Evolutionary conservation across 495 filamentous ascomycete genomes (phyloP), one percentile per base, ranked within the genome.

Genomic region (Pseudotulostoma volvatum): DNA sequence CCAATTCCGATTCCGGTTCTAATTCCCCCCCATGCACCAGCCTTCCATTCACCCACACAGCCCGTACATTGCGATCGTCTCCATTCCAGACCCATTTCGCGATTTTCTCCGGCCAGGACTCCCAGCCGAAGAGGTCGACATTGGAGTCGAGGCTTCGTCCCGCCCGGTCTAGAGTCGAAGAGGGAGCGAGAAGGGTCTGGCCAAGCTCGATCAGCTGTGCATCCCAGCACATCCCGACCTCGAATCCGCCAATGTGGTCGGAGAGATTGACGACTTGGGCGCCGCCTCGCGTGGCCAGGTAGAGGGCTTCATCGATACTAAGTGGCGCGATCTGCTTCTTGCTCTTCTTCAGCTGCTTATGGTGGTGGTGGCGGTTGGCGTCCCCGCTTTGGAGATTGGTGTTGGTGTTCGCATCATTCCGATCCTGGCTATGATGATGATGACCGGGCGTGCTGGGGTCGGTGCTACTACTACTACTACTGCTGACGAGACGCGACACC

Each of bases 51-150:
- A 93, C 83, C 83, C 82, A 94, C 0, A 94, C 86, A 37, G 59
- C 69, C 47, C 57, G 60, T 1, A 80, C 80, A 59, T 92, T 92
- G 46, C 85, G 56, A 54, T 93, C 85, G 64, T 90, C 81, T 0
- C 86, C 86, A 38, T 70, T 79, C 61, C 75, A 93, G 35, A 93
- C 66, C 86, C 86, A 94, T 70, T 93, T 93, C 16, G 80, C 77
- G 7, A 93, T 51, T 49, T 62, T 69, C 37, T 93, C 81, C 15
- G 71, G 64, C 81, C 77, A 84, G 2, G 33, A 68, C 66, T 93
- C 85, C 67, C 70, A 77, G n/a, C 84, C 84, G 66, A 87, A 94
- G 7, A 88, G 50, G 64, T 94, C 84, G 4, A 90, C 83, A 34
- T 39, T 36, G 14, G 38, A 40, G 15, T 19, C 13, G 18, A 37